Base-by-base conservation (phyloP, 176 grass and related monocot genomes). In the Aegilops sharonensis region DNA sequence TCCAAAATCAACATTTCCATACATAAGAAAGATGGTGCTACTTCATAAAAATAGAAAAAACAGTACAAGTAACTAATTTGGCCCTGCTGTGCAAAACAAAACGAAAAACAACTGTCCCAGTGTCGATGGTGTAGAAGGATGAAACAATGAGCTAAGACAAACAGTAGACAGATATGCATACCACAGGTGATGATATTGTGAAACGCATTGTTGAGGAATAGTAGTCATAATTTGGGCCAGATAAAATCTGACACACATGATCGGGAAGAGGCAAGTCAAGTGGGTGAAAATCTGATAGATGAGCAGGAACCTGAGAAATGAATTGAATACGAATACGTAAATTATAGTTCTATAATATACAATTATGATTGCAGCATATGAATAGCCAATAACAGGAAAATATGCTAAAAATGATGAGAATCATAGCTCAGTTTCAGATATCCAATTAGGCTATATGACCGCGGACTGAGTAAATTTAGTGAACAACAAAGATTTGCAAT, bases 151-250 rank as follows among this genome's bases (percentile, higher is more conserved):
- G 64, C 30, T 36, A 79, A 80, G 32, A 66, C n/a, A 78, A 67
- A 50, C 34, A 48, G 35, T 23, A 43, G 63, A 80, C 1, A 78
- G 5, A 50, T 84, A 88, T 79, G 67, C 65, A 60, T 93, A 98
- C 93, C 93, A 98, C 90, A 17, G 96, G 96, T 78, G 96, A 98
- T 24, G 93, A 95, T 91, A 98, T 91, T 75, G 83, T 94, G 85
- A 94, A 98, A 74, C 92, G 90, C 93, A 95, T 94, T 71, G 81
- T 90, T 79, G 96, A 98, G 21, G 93, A 95, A 86, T 86, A 83
- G 60, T 94, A 95, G 63, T 98, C 93, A 74, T 98, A 98, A 92
- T 98, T 98, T 9, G 89, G 89, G 20, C 95, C 95, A 63, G 91
- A 82, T 76, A 91, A 56, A 83, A 98, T 94, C 91, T 98, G 93